Conservation (phyloP, 345 rosid genomes). For the Hibiscus syriacus region DNA sequence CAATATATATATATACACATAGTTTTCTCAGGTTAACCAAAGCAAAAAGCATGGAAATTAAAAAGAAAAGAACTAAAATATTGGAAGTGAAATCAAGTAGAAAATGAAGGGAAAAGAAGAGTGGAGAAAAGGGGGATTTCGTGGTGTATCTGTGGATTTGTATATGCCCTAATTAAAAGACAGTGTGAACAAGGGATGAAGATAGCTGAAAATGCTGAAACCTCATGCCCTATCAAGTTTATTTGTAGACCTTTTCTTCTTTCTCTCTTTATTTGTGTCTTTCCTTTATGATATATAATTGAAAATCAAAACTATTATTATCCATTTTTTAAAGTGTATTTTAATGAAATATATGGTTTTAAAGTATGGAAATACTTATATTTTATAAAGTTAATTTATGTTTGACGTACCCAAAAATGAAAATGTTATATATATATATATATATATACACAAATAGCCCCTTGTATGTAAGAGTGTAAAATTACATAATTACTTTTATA, state of each 20-base stretch:
- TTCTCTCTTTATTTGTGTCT: too few relatives aligned
- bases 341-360: background rate
- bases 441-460: too few relatives aligned
- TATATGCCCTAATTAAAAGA: background rate
- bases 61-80: background rate
- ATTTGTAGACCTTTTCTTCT: background rate
- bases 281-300: too few relatives aligned
- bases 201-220: conserved; percentile 3
- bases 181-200: background rate
- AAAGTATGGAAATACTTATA: background rate
- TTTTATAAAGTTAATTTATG: background rate
- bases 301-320: too few relatives aligned
- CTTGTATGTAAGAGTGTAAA: background rate
- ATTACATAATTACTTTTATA: background rate
- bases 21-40: background rate
- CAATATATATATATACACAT: too few relatives aligned
- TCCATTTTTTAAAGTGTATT: background rate
- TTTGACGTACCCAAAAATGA: too few relatives aligned
- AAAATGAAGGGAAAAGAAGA: background rate
- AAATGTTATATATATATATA: too few relatives aligned
- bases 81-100: background rate
- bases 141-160: background rate
- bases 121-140: background rate
- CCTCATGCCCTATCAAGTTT: background rate
- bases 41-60: background rate